phyloP scores from a whole-genome alignment of 2,329 filamentous ascomycete species.

The Kalmusia sp. region DNA sequence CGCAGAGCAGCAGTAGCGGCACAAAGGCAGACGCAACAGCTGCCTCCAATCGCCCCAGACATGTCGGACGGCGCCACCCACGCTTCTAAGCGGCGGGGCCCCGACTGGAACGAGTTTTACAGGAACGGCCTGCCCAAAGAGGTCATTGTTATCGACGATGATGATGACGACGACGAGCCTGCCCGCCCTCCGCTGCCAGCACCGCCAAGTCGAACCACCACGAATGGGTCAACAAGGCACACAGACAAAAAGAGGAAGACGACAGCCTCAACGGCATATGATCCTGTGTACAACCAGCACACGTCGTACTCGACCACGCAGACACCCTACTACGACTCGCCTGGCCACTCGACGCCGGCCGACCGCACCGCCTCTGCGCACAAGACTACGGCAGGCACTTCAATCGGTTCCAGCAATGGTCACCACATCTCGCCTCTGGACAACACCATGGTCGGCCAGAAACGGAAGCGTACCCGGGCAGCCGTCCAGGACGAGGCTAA shows the following conservation, averaged over 20 bases:
- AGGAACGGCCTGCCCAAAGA: conserved; percentile 56
- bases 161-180: conserved; percentile 42
- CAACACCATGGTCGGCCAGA: conserved; percentile 75
- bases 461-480: conserved; percentile 86
- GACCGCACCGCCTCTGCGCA: conserved; percentile 82
- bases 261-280: conserved; percentile 66
- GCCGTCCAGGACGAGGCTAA: conserved; percentile 84
- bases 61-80: conserved; percentile 29
- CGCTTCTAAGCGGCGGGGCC: conserved; percentile 32
- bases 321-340: conserved; percentile 72
- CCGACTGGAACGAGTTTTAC: conserved; percentile 53
- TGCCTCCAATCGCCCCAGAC: conserved; percentile 38
- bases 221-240: conserved; percentile 59
- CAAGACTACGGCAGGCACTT: conserved; percentile 89
- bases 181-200: conserved; percentile 25
- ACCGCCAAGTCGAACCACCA: conserved; percentile 28
- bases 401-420: conserved; percentile 72
- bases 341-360: conserved; percentile 77
- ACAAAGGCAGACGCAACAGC: conserved; percentile 41
- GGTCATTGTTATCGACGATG: conserved; percentile 61
- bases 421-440: conserved; percentile 68
- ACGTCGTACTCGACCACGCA: conserved; percentile 76
- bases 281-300: conserved; percentile 75
- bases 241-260: conserved; percentile 79
- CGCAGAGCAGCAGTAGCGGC: conserved; percentile 45